phyloP scores from a whole-genome alignment of 495 filamentous ascomycete species.

The Coniosporium apollinis region DNA sequence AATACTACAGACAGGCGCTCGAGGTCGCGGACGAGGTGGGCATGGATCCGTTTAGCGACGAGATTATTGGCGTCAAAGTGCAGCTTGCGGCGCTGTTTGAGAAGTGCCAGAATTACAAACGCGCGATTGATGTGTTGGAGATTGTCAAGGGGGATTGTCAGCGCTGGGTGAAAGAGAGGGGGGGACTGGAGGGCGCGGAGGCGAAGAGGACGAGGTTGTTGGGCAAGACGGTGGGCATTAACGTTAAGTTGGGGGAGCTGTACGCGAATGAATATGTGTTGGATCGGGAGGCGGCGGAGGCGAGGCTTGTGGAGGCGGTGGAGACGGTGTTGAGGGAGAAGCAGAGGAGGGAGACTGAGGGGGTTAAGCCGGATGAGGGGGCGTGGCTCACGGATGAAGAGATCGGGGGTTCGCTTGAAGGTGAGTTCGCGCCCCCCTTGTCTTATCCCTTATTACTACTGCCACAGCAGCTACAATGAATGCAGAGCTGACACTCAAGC shows the following conservation, averaged over 20 bases:
- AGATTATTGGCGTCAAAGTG: slow-evolving; percentile 77
- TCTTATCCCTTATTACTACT: not conserved
- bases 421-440: slow-evolving; percentile 23
- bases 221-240: slow-evolving; percentile 52
- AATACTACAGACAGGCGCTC: slow-evolving; percentile 66
- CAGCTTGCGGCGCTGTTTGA: slow-evolving; percentile 64
- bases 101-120: slow-evolving; percentile 44
- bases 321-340: slow-evolving; percentile 63
- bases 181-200: slow-evolving; percentile 25
- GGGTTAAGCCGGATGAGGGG: slow-evolving; percentile 45
- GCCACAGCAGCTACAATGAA: too few species aligned
- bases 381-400: slow-evolving; percentile 58
- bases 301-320: slow-evolving; percentile 62
- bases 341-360: slow-evolving; percentile 43
- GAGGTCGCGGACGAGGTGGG: slow-evolving; percentile 47
- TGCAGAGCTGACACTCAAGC: too few species aligned
- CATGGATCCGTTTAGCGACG: slow-evolving; percentile 77
- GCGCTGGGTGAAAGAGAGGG: slow-evolving; percentile 39
- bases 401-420: slow-evolving; percentile 53
- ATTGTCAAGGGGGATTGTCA: slow-evolving; percentile 41
- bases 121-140: slow-evolving; percentile 61
- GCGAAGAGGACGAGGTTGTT: slow-evolving; percentile 52
- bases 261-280: slow-evolving; percentile 45
- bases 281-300: slow-evolving; percentile 50
- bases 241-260: slow-evolving; percentile 66